phyloP scores from a whole-genome alignment of 768 basidiomycete genomes.

The Pluteus cervinus region DNA sequence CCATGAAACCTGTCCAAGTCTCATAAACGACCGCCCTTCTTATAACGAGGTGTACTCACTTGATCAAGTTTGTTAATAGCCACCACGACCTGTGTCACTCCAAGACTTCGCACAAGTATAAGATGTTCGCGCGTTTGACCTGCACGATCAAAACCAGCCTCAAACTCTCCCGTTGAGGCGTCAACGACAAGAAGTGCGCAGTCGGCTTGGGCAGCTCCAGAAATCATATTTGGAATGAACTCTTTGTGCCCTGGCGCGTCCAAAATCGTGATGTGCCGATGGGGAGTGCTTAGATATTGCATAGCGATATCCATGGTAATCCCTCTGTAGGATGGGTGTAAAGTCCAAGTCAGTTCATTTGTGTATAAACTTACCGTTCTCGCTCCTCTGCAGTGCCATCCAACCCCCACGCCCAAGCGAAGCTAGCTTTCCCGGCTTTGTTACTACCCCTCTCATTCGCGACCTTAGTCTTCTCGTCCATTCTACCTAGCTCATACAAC shows the following conservation, averaged over 20 bases:
- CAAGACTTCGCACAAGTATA: conserved; percentile 84
- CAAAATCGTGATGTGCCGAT: conserved; percentile 83
- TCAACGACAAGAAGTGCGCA: conserved; percentile 93
- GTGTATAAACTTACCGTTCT: conserved; percentile 56
- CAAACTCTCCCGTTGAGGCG: conserved; percentile 86
- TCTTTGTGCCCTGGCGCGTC: conserved; percentile 98
- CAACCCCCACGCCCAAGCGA: conserved; percentile 97
- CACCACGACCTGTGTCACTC: conserved; percentile 85
- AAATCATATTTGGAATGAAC: conserved; percentile 99
- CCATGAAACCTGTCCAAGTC: conserved; percentile 71
- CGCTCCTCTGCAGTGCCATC: conserved; percentile 92
- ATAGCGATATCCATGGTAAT: conserved; percentile 97
- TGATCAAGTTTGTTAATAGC: conserved; percentile 95
- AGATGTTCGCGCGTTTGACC: conserved; percentile 97
- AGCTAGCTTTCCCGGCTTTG: conserved; percentile 90
- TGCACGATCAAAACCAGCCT: conserved; percentile 89
- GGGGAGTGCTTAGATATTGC: conserved; percentile 67
- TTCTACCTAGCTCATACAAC: conserved; percentile 83
- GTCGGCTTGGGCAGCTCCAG: conserved; percentile 95
- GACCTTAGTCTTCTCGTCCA: conserved; percentile 79
- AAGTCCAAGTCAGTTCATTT: conserved; percentile 4
- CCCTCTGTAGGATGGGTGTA: conserved; percentile 48
- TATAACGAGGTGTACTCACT: conserved; percentile 31
- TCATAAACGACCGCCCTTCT: not conserved
- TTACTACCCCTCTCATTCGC: conserved; percentile 87